phyloP scores from a whole-genome alignment of 1,284 basidiomycete species.

The Rhodotorula glutinis region DNA sequence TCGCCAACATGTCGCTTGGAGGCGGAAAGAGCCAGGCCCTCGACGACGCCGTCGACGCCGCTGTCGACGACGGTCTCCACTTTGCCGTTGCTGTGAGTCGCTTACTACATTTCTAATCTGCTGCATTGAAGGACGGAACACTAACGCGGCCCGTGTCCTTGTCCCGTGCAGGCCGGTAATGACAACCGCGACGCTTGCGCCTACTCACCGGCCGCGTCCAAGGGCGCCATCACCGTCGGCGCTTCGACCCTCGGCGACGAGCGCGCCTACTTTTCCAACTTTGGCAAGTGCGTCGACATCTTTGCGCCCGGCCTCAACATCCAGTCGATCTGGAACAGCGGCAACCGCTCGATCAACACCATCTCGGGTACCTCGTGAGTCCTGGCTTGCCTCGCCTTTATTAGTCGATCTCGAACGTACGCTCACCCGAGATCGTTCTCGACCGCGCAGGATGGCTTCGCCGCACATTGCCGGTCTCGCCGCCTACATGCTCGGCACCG shows the following conservation, averaged over 20 bases:
- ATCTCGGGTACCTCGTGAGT: slow-evolving; percentile 58
- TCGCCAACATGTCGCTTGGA: slow-evolving; percentile 97
- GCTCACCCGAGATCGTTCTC: too few species aligned
- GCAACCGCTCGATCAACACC: slow-evolving; percentile 60
- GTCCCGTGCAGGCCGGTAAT: slow-evolving; percentile 48
- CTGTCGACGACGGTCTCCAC: slow-evolving; percentile 80
- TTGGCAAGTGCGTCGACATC: slow-evolving; percentile 59
- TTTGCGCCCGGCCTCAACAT: slow-evolving; percentile 69
- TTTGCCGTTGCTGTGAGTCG: slow-evolving; percentile 71
- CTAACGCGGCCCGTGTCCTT: neutral
- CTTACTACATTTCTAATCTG: neutral
- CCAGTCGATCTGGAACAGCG: slow-evolving; percentile 67
- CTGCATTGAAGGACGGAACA: neutral
- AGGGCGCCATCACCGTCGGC: slow-evolving; percentile 78
- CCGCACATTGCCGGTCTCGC: slow-evolving; percentile 67
- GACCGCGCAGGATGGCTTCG: slow-evolving; percentile 62
- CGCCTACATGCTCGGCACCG: slow-evolving; percentile 72
- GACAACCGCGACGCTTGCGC: slow-evolving; percentile 70
- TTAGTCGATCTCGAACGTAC: too few species aligned
- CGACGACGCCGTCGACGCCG: slow-evolving; percentile 79
- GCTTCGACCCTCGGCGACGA: slow-evolving; percentile 76
- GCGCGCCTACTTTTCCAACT: slow-evolving; percentile 73
- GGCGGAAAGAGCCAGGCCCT: slow-evolving; percentile 88
- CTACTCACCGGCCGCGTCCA: slow-evolving; percentile 73
- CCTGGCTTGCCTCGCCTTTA: slow-evolving; percentile 19